Percentiles rank a stretch among this genome's conserved stretches.
Conservation (phyloP, 176 grass and related monocot species). For the Phragmites australis region DNA sequence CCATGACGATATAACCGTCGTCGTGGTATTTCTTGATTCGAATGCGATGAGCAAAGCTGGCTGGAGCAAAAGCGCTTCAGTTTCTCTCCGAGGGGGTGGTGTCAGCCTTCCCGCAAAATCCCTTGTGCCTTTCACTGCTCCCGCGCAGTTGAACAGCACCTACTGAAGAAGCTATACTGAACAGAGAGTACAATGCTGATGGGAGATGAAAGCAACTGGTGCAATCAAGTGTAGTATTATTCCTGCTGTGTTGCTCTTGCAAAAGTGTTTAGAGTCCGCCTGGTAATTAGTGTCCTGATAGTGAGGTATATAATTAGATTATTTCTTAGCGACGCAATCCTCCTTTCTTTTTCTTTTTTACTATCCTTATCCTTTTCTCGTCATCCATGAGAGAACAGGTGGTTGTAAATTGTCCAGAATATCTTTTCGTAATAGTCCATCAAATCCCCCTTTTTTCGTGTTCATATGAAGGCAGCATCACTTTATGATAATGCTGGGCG, state of each 20-base stretch:
- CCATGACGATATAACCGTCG: constrained; percentile 72
- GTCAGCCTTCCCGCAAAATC: constrained; percentile 57
- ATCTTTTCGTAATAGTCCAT: constrained; percentile 43
- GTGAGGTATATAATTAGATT: constrained; percentile 62
- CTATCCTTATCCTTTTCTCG: constrained; percentile 46
- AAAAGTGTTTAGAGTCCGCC: constrained; percentile 39
- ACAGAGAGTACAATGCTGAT: constrained; percentile 10
- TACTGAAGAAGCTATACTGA: constrained; percentile 33
- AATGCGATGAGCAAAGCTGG: constrained; percentile 53
- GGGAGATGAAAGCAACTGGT: constrained; percentile 8
- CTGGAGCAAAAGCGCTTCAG: constrained; percentile 52
- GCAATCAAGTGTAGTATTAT: constrained; percentile 8
- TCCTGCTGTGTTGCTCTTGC: constrained; percentile 26
- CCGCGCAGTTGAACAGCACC: constrained; percentile 38
- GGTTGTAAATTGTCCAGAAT: constrained; percentile 68
- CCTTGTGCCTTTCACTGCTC: constrained; percentile 54
- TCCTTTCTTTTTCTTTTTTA: background rate
- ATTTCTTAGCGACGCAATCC: constrained; percentile 44
- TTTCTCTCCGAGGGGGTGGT: constrained; percentile 66
- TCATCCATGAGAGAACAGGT: constrained; percentile 43
- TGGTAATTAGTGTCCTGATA: constrained; percentile 67
- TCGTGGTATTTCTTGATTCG: constrained; percentile 72
- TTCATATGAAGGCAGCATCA: constrained; percentile 32
- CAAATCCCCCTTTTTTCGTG: constrained; percentile 33
- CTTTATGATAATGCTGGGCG: constrained; percentile 18